Evolutionary conservation across 164 flowering plant species (phyloP).

Genomic region (Amborella trichopoda): DNA sequence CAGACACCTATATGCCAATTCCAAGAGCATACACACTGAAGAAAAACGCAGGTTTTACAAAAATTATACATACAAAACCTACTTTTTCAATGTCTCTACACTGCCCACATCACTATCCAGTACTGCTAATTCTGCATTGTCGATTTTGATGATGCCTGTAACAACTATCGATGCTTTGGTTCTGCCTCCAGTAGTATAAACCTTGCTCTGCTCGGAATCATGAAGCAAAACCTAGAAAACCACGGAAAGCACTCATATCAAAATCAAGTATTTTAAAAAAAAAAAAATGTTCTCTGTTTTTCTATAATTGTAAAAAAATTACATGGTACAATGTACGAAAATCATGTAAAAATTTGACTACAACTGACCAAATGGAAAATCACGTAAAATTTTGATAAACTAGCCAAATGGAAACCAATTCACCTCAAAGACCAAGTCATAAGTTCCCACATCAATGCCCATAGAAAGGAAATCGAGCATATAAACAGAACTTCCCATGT

Average conservation of each 20-base stretch:
- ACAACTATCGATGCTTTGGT: constrained; percentile 40
- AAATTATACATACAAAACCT: too few species aligned
- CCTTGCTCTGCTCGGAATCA: constrained; percentile 45
- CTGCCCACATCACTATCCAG: constrained; percentile 83
- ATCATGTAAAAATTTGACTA: too few species aligned
- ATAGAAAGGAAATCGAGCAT: constrained; percentile 43
- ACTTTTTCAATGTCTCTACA: constrained; percentile 58
- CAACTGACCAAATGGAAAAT: too few species aligned
- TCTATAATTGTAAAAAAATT: too few species aligned
- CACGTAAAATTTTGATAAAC: not conserved
- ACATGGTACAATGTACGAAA: too few species aligned
- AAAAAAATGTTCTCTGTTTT: too few species aligned
- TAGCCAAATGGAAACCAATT: constrained; percentile 3
- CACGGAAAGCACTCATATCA: not conserved
- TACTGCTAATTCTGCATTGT: constrained; percentile 52
- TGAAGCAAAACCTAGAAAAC: constrained; percentile 45
- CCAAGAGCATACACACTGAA: too few species aligned
- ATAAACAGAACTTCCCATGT: constrained; percentile 34
- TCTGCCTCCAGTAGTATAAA: constrained; percentile 64
- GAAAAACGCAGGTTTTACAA: too few species aligned
- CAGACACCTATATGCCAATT: too few species aligned
- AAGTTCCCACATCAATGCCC: constrained; percentile 67
- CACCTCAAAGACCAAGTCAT: constrained; percentile 75
- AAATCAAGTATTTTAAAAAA: too few species aligned
- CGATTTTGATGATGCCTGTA: constrained; percentile 58